Evolutionary conservation across 2,329 filamentous ascomycete species (phyloP), one percentile per base, ranked within the genome.

Genomic region (Leptodontidium sp.): DNA sequence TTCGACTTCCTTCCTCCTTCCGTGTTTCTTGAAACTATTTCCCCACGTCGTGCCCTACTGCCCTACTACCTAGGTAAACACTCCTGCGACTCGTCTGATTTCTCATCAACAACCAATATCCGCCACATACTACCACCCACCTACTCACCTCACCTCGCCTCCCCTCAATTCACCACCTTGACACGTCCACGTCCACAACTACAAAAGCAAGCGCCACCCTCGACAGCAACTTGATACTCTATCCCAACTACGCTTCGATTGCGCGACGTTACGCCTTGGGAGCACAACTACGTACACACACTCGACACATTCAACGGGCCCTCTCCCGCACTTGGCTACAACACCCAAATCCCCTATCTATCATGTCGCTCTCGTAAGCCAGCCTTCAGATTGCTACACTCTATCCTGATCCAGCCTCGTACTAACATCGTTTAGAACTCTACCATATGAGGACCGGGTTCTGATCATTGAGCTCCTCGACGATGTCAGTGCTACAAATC

Each of bases 331-430:
- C 24, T 43, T 11, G 57, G 26, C 9, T 40, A 45, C 57, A 61
- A 24, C 57, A 1, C 15, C 38, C 57, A 29, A 61, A 7, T 14
- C 47, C 61, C 4, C 45, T 38, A 53, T 40, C 61, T 38, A 53
- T 40, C 61, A 64, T 64, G 61, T 35, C 61, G 2, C 47, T 64
- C 43, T 50, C 17, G 64, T 66, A 66, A 61, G 64, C 58, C 38
- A n/a, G 26, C 26, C 21, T 35, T 47, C n/a, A 17, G 29, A 12
- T 4, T n/a, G n/a, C 47, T 24, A 24, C 32, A 17, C 17, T 57
- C 35, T 9, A 9, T 17, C 14, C 40, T 21, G 11, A 4, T n/a
- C 24, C 47, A 63, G 47, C 47, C 45, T 53, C 15, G 47, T 63
- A 53, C n/a, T 63, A 9, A 63, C 47, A 40, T 21, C 7, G 24